These are phyloP conservation scores for Plasmodium chabaudi DNA, from an alignment of 169 alveolate species.

Conservation along the genomic window DNA sequence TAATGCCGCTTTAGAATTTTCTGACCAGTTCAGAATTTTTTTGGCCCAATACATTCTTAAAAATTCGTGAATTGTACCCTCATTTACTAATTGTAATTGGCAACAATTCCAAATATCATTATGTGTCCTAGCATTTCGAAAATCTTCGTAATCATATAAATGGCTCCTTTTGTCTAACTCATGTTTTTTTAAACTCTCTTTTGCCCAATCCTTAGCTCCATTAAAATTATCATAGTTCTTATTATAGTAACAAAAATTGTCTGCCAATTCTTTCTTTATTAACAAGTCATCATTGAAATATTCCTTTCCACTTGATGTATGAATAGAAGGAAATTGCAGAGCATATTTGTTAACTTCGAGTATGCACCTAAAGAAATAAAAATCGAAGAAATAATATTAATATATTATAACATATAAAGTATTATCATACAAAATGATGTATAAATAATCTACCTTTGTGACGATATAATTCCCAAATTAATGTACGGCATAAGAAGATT, in stretches of 20 bases:
- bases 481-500: conserved; percentile 22
- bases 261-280: conserved; percentile 79
- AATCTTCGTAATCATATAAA: conserved; percentile 72
- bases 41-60: conserved; percentile 89
- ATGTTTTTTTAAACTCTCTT: conserved; percentile 81
- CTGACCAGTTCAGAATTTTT: conserved; percentile 88
- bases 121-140: conserved; percentile 86
- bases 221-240: conserved; percentile 80
- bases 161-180: conserved; percentile 83
- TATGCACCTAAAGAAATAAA: conserved; percentile 26
- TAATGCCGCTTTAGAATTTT: conserved; percentile 81
- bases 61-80: conserved; percentile 87
- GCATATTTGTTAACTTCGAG: conserved; percentile 33
- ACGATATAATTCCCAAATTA: conserved; percentile 41
- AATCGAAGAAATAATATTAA: conserved; percentile 4
- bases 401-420: not conserved
- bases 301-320: conserved; percentile 27
- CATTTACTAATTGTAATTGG: conserved; percentile 82
- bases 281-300: conserved; percentile 43
- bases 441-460: conserved; percentile 30
- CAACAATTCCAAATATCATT: conserved; percentile 88
- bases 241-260: conserved; percentile 84
- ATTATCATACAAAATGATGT: not conserved
- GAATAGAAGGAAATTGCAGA: conserved; percentile 29
- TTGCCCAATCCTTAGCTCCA: conserved; percentile 89